Evolutionary conservation across 2,329 filamentous ascomycete genomes (phyloP).

Genomic region (Neonectria ditissima): DNA sequence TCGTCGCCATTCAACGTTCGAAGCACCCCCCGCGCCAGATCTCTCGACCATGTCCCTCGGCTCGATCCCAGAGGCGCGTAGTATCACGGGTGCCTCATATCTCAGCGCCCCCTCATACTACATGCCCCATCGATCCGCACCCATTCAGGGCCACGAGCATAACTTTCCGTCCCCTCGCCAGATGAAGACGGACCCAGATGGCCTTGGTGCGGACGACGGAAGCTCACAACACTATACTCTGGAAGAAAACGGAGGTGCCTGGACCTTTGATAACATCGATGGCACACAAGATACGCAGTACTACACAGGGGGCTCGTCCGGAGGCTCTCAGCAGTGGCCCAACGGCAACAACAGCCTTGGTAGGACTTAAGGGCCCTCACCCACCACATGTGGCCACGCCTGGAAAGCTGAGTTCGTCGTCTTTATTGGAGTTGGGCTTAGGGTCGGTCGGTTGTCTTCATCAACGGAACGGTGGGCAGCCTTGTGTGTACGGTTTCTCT

Average conservation of each 20-base stretch:
- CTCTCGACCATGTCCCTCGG: conserved; percentile 22
- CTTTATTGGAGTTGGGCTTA: conserved; percentile 21
- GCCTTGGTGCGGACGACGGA: conserved; percentile 26
- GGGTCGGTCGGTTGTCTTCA: conserved; percentile 11
- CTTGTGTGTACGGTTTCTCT: conserved; percentile 7
- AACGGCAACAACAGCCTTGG: conserved; percentile 23
- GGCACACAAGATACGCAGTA: conserved; percentile 31
- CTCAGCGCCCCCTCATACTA: conserved; percentile 34
- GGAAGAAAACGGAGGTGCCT: conserved; percentile 27
- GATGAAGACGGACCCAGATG: conserved; percentile 34
- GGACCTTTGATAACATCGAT: conserved; percentile 34
- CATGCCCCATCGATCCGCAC: conserved; percentile 29
- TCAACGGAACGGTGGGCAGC: conserved; percentile 3
- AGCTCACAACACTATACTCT: conserved; percentile 33
- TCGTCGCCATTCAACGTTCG: conserved; percentile 36
- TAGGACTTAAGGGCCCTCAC: conserved; percentile 7
- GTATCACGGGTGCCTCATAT: conserved; percentile 20
- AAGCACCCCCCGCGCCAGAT: conserved; percentile 31
- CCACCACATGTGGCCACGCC: not conserved
- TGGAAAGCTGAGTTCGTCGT: conserved; percentile 3
- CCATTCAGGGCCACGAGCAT: conserved; percentile 28
- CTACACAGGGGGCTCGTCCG: conserved; percentile 16
- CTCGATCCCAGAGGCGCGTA: conserved; percentile 21
- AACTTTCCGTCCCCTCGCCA: conserved; percentile 35
- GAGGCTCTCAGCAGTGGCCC: conserved; percentile 24